Evolutionary conservation across 441 rosid species (phyloP).

Genomic region (Gossypium gossypioides): DNA sequence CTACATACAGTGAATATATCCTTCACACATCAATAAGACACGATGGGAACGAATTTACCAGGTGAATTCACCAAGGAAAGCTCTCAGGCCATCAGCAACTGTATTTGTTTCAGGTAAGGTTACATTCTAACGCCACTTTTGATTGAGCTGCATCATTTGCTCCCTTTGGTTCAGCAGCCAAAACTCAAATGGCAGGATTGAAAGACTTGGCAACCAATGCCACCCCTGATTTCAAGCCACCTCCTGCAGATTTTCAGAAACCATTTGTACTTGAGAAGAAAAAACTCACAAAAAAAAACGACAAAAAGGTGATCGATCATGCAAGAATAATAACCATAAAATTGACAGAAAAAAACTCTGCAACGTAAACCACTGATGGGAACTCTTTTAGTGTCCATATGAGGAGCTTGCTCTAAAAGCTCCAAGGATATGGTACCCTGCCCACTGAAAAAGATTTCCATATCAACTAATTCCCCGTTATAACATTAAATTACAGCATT

Average conservation of each 20-base stretch:
- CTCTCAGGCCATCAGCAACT: slow-evolving; percentile 75
- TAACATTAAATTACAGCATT: background rate
- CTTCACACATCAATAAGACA: background rate
- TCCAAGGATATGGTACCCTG: slow-evolving; percentile 80
- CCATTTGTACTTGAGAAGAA: background rate
- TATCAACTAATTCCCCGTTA: background rate
- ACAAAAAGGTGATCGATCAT: background rate
- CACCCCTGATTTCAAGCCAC: slow-evolving; percentile 78
- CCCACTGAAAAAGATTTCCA: slow-evolving; percentile 41
- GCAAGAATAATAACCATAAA: background rate
- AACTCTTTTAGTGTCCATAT: slow-evolving; percentile 57
- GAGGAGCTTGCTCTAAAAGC: slow-evolving; percentile 63
- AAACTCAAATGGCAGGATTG: slow-evolving; percentile 61
- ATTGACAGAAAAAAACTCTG: background rate
- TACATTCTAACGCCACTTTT: slow-evolving; percentile 56
- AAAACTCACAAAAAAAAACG: background rate
- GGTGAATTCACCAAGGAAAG: slow-evolving; percentile 72
- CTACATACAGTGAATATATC: background rate
- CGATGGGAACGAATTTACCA: slow-evolving; percentile 36
- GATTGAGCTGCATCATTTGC: slow-evolving; percentile 85
- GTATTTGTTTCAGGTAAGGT: slow-evolving; percentile 59
- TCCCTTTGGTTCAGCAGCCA: slow-evolving; percentile 84
- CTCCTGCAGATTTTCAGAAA: slow-evolving; percentile 35
- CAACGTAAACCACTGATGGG: slow-evolving; percentile 64
- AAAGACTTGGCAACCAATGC: slow-evolving; percentile 82